A percentile compares a stretch with the other conserved stretches of the same genome.
These are phyloP conservation scores for Pachyrhizus erosus DNA, from an alignment of 306 rosid genomes.

Conservation along the genomic window DNA sequence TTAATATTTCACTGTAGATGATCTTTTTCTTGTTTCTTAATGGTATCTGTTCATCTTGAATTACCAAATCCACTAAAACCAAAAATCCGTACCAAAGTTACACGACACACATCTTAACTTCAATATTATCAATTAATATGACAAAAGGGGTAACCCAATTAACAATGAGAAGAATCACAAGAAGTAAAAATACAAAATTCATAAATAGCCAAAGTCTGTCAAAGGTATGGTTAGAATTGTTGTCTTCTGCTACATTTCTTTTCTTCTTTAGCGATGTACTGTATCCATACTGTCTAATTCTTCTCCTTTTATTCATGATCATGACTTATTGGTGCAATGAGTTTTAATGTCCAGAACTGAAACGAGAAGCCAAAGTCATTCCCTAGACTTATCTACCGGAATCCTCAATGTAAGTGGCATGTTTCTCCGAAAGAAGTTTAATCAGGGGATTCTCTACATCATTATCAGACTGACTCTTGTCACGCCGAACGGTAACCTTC, in stretches of 20 bases:
- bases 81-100: background rate
- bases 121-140: background rate
- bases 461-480: constrained; percentile 49
- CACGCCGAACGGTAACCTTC: constrained; percentile 60
- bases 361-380: constrained; percentile 21
- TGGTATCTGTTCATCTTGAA: background rate
- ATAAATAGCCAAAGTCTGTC: background rate
- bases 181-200: background rate
- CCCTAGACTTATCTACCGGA: constrained; percentile 36
- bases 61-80: background rate
- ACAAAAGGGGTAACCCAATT: background rate
- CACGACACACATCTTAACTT: background rate
- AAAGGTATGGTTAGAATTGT: constrained; percentile 9
- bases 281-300: background rate
- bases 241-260: background rate
- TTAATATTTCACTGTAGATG: background rate
- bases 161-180: constrained; percentile 1
- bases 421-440: constrained; percentile 70
- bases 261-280: background rate
- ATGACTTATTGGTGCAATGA: background rate
- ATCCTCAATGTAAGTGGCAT: constrained; percentile 57
- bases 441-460: constrained; percentile 82
- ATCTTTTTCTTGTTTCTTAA: background rate
- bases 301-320: constrained; percentile 8
- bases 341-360: background rate